Conservation (phyloP, 2,329 filamentous ascomycete species). For the Orbilia brochopaga region DNA sequence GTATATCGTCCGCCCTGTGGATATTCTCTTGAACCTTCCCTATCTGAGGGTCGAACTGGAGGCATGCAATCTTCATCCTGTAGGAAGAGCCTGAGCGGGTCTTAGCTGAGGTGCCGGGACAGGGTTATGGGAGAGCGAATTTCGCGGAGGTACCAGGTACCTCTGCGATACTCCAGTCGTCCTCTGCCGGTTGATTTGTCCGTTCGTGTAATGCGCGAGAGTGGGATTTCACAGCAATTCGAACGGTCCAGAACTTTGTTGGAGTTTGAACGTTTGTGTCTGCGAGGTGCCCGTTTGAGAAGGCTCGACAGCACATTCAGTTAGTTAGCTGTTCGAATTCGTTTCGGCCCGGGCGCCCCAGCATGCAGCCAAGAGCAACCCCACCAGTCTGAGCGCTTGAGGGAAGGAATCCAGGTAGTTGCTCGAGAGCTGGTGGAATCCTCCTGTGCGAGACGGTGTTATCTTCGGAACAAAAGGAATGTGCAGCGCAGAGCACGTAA, state of each 20-base stretch:
- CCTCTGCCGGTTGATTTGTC: constrained; percentile 24
- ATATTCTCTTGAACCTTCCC: constrained; percentile 75
- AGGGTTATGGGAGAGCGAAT: constrained; percentile 20
- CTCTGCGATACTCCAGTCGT: constrained; percentile 9
- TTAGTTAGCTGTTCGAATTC: constrained; percentile 36
- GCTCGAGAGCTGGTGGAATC: constrained; percentile 21
- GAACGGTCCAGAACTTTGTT: constrained; percentile 43
- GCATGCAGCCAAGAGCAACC: constrained; percentile 43
- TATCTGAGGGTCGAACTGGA: constrained; percentile 75
- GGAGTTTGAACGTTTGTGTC: constrained; percentile 7
- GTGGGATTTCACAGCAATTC: constrained; percentile 19
- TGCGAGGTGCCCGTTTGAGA: constrained; percentile 35
- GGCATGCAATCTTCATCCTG: constrained; percentile 58
- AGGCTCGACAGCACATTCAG: constrained; percentile 28
- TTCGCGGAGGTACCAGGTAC: constrained; percentile 44
- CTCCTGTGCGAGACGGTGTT: constrained; percentile 43
- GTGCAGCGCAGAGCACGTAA: not conserved
- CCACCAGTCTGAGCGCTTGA: constrained; percentile 46
- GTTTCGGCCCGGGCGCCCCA: constrained; percentile 41
- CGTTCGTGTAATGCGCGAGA: constrained; percentile 12
- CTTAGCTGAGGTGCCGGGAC: constrained; percentile 21
- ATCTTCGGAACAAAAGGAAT: constrained; percentile 12
- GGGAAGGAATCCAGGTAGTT: constrained; percentile 15
- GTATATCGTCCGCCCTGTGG: constrained; percentile 69
- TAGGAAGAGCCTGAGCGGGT: constrained; percentile 29